A percentile compares a stretch with the other conserved stretches of the same genome.
These are phyloP conservation scores for Acanthamoeba sp. DNA, from an alignment of 208 protist genomes.

Conservation along the genomic window DNA sequence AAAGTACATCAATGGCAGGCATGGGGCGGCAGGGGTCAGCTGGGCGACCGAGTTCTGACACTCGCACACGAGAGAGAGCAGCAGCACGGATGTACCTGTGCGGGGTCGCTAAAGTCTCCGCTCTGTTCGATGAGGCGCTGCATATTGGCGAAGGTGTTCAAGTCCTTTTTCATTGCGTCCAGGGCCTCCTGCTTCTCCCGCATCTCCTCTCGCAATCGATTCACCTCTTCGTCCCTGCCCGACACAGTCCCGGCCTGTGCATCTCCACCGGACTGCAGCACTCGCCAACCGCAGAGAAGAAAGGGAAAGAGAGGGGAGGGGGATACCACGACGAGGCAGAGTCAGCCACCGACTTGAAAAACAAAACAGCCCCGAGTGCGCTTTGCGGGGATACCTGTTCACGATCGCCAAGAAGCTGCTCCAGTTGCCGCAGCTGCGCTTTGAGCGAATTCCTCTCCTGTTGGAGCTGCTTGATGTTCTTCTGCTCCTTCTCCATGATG, in stretches of 20 bases:
- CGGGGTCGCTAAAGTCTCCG: not conserved
- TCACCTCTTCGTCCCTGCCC: conserved; percentile 24
- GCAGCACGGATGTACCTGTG: not conserved
- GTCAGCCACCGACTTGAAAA: too few relatives aligned
- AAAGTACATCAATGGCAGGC: too few relatives aligned
- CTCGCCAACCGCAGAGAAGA: too few relatives aligned
- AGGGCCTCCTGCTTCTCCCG: conserved; percentile 43
- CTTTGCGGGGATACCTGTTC: not conserved
- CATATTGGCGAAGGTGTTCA: not conserved
- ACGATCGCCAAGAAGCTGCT: not conserved
- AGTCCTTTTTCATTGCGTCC: conserved; percentile 11
- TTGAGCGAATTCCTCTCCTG: conserved; percentile 21
- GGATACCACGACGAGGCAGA: not conserved
- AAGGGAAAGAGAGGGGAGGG: too few relatives aligned
- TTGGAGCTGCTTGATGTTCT: conserved; percentile 42
- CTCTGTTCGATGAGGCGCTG: conserved; percentile 4
- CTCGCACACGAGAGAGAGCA: not conserved
- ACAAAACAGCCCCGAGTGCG: too few relatives aligned
- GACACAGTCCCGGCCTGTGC: not conserved
- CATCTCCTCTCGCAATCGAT: not conserved
- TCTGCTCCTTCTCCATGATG: conserved; percentile 40
- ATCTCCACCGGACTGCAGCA: too few relatives aligned
- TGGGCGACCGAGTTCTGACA: too few relatives aligned
- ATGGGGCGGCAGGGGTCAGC: too few relatives aligned
- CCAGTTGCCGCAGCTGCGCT: not conserved